These are phyloP conservation scores for Corchorus olitorius DNA, from an alignment of 345 rosid genomes.

Conservation along the genomic window DNA sequence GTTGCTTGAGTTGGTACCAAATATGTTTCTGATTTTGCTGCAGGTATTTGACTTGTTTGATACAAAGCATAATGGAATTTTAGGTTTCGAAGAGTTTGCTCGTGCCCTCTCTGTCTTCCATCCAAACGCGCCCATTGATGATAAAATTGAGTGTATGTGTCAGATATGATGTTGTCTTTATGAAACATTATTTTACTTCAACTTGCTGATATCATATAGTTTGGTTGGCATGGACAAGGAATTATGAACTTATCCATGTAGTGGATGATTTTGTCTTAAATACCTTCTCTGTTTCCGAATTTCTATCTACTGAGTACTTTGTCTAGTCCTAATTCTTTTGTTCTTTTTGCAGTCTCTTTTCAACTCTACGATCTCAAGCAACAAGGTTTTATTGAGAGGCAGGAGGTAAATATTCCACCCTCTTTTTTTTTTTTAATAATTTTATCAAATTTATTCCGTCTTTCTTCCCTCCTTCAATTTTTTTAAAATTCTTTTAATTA, in stretches of 20 bases:
- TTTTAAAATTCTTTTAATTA: not conserved
- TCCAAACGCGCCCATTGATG: constrained; percentile 94
- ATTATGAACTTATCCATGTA: not conserved
- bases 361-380: constrained; percentile 98
- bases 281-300: not conserved
- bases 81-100: constrained; percentile 98
- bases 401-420: constrained; percentile 61
- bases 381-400: constrained; percentile 98
- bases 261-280: not conserved
- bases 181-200: not conserved
- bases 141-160: constrained; percentile 82
- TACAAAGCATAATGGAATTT: constrained; percentile 94
- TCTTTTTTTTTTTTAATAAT: not conserved
- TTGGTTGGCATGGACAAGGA: not conserved
- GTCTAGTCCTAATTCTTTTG: constrained; percentile 13
- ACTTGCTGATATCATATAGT: not conserved
- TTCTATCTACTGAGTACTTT: not conserved
- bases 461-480: not conserved
- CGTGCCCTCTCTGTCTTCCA: constrained; percentile 98
- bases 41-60: constrained; percentile 98
- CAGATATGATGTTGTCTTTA: not conserved
- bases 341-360: constrained; percentile 76
- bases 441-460: not conserved
- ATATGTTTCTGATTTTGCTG: constrained; percentile 17
- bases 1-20: not conserved